A percentile compares a stretch with the other conserved stretches of the same genome.
phyloP scores from a whole-genome alignment of 2,329 filamentous ascomycete genomes.

The Incumbomyces delicatus region DNA sequence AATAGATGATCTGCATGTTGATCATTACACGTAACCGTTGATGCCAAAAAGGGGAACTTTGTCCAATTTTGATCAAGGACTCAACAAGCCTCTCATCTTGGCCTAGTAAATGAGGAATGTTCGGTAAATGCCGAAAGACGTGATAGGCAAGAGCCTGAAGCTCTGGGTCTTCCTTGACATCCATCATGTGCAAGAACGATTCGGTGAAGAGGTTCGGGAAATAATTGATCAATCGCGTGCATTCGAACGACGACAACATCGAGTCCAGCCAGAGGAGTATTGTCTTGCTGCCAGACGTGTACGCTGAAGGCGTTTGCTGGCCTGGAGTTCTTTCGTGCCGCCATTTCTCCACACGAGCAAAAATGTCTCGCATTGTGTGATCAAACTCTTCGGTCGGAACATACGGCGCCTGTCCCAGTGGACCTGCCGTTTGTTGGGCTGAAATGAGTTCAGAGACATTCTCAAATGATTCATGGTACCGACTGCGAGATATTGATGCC shows the following conservation, averaged over 20 bases:
- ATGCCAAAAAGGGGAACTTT: slow-evolving; percentile 79
- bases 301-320: slow-evolving; percentile 85
- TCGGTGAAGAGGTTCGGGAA: slow-evolving; percentile 85
- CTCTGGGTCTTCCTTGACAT: slow-evolving; percentile 96
- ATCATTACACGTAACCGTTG: slow-evolving; percentile 88
- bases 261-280: slow-evolving; percentile 91
- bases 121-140: slow-evolving; percentile 91
- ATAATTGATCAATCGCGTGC: slow-evolving; percentile 79
- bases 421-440: slow-evolving; percentile 67
- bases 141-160: slow-evolving; percentile 90
- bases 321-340: slow-evolving; percentile 72
- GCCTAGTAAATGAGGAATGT: slow-evolving; percentile 81
- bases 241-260: slow-evolving; percentile 83
- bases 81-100: slow-evolving; percentile 78
- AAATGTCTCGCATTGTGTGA: slow-evolving; percentile 62
- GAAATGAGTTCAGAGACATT: slow-evolving; percentile 67
- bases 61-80: slow-evolving; percentile 78
- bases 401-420: slow-evolving; percentile 78
- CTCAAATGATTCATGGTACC: slow-evolving; percentile 88
- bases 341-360: slow-evolving; percentile 75
- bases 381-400: slow-evolving; percentile 64
- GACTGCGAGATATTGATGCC: slow-evolving; percentile 76
- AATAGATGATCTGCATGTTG: slow-evolving; percentile 98
- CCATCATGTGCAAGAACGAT: slow-evolving; percentile 98
- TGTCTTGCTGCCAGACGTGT: slow-evolving; percentile 93